Conservation (phyloP, 805 yeast species). For the Vanderwaltozyma yarrowii region DNA sequence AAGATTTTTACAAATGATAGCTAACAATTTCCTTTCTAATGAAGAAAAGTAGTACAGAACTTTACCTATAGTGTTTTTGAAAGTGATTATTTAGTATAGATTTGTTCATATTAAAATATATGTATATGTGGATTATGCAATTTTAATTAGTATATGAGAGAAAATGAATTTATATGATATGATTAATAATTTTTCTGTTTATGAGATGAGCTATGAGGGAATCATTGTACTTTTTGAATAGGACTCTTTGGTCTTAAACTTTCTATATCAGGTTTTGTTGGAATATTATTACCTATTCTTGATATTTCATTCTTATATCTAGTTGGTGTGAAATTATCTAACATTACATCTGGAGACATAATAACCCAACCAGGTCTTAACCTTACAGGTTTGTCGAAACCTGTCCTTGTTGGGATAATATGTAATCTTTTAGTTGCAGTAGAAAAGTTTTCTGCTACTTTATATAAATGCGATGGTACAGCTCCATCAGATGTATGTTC, state of each 20-base stretch:
- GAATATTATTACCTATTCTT: slow-evolving; percentile 45
- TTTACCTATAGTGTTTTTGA: no score
- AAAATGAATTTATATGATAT: no score
- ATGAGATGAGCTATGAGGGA: no score
- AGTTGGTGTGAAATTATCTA: slow-evolving; percentile 54
- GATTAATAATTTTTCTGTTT: no score
- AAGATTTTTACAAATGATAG: no score
- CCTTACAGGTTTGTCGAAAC: slow-evolving; percentile 50
- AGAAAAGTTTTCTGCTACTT: slow-evolving; percentile 81
- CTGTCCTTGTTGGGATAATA: slow-evolving; percentile 67
- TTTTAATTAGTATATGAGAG: no score
- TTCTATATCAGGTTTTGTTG: slow-evolving; percentile 66
- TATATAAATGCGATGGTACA: slow-evolving; percentile 69
- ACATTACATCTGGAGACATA: slow-evolving; percentile 69
- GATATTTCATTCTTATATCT: slow-evolving; percentile 37
- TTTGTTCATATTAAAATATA: no score
- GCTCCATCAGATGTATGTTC: slow-evolving; percentile 32
- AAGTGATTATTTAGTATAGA: no score
- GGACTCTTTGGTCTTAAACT: slow-evolving; percentile 80
- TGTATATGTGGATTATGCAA: neutral
- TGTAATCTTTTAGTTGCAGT: slow-evolving; percentile 75
- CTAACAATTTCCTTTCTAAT: no score
- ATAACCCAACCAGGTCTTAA: slow-evolving; percentile 87
- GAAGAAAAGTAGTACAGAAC: no score
- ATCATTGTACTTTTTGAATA: slow-evolving; percentile 17